Evolutionary conservation across 352 stramenopile species (phyloP).

Genomic region (Phytophthora cajani): DNA sequence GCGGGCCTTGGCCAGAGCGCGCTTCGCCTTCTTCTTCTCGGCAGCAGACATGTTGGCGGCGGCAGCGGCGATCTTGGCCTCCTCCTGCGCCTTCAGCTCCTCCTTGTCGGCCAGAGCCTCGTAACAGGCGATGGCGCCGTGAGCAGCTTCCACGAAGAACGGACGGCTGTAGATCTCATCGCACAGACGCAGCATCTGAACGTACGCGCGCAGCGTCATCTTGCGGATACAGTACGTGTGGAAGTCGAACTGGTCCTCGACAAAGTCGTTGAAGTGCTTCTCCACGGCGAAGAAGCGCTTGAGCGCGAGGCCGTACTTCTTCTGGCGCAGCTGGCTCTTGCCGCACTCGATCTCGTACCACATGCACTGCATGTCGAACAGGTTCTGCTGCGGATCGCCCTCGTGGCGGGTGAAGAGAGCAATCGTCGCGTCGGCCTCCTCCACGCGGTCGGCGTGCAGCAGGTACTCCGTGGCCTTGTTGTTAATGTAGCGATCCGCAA

Average conservation of each 20-base stretch:
- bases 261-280: constrained; percentile 98
- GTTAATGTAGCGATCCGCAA: constrained; percentile 98
- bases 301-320: constrained; percentile 86
- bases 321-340: constrained; percentile 61
- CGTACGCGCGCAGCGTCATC: constrained; percentile 96
- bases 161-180: constrained; percentile 91
- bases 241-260: constrained; percentile 99
- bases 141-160: constrained; percentile 89
- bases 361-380: constrained; percentile 99
- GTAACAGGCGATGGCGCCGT: constrained; percentile 92
- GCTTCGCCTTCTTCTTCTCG: constrained; percentile 93
- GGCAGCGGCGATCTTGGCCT: constrained; percentile 39
- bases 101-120: constrained; percentile 84
- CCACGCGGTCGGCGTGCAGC: constrained; percentile 92
- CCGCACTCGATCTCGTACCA: constrained; percentile 97
- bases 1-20: constrained; percentile 86
- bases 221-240: constrained; percentile 99
- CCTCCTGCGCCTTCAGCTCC: constrained; percentile 40
- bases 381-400: constrained; percentile 96
- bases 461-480: constrained; percentile 98
- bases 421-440: constrained; percentile 94
- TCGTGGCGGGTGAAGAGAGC: constrained; percentile 97
- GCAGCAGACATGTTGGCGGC: constrained; percentile 92
- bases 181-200: constrained; percentile 95
- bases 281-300: constrained; percentile 96